A percentile compares a stretch with the other conserved stretches of the same genome.
Conservation (phyloP, 495 filamentous ascomycete species). For the Glarea lozoyensis region DNA sequence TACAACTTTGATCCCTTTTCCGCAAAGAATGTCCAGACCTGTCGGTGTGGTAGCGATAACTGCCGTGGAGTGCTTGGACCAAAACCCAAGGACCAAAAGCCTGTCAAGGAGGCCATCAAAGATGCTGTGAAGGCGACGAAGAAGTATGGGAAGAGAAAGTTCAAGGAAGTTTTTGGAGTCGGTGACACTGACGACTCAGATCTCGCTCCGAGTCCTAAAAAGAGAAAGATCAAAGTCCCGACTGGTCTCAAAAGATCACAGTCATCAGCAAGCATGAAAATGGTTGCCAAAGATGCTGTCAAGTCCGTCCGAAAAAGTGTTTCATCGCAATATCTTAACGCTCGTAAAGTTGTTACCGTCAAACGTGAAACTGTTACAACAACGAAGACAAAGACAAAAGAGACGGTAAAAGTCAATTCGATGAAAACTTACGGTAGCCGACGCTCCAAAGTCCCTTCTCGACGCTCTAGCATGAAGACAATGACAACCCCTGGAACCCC, state of each 20-base stretch:
- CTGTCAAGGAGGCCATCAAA: constrained; percentile 26
- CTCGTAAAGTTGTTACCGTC: constrained; percentile 6
- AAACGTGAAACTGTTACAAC: constrained; percentile 4
- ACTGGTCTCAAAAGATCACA: constrained; percentile 26
- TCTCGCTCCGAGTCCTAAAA: constrained; percentile 26
- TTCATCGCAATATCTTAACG: constrained; percentile 10
- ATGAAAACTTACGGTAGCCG: constrained; percentile 10
- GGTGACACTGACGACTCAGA: constrained; percentile 21
- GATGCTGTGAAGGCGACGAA: constrained; percentile 32
- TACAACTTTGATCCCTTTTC: constrained; percentile 96
- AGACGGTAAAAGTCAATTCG: constrained; percentile 7
- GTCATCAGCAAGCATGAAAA: constrained; percentile 15
- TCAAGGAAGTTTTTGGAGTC: constrained; percentile 29
- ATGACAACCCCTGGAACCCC: constrained; percentile 1
- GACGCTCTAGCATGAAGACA: constrained; percentile 15
- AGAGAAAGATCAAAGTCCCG: constrained; percentile 29
- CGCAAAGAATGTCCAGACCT: constrained; percentile 73
- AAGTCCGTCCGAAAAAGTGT: constrained; percentile 18
- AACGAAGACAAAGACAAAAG: constrained; percentile 9
- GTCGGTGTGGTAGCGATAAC: constrained; percentile 66
- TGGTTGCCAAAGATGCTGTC: constrained; percentile 12
- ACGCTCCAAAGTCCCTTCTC: constrained; percentile 8
- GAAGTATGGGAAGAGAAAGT: constrained; percentile 31
- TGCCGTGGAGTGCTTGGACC: constrained; percentile 75
- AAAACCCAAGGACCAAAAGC: constrained; percentile 48